phyloP scores from a whole-genome alignment of 2,329 filamentous ascomycete genomes.

The Trichoderma afroharzianum region DNA sequence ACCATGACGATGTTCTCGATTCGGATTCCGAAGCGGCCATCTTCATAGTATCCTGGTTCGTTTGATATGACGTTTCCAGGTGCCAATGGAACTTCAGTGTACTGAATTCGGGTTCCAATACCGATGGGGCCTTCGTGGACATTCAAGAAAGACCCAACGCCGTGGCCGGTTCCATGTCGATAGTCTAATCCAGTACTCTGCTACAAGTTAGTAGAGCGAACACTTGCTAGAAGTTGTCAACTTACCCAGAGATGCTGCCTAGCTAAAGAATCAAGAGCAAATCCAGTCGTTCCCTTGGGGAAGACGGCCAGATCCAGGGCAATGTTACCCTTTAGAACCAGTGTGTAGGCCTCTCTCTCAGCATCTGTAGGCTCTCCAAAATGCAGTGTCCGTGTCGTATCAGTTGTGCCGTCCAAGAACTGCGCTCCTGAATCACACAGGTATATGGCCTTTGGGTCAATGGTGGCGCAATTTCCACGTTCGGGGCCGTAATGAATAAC shows the following conservation, averaged over 20 bases:
- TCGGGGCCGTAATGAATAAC: constrained; percentile 96
- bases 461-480: constrained; percentile 71
- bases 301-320: constrained; percentile 82
- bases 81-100: constrained; percentile 82
- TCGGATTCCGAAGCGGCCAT: constrained; percentile 88
- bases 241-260: constrained; percentile 87
- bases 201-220: constrained; percentile 20
- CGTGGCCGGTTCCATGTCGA: constrained; percentile 92
- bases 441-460: constrained; percentile 84
- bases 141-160: constrained; percentile 91
- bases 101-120: constrained; percentile 87
- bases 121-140: constrained; percentile 97
- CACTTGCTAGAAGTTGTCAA: not conserved
- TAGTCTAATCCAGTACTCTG: constrained; percentile 76
- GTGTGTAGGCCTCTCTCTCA: constrained; percentile 85
- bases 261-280: constrained; percentile 82
- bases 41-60: constrained; percentile 96
- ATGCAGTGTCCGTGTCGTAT: constrained; percentile 90
- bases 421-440: constrained; percentile 98
- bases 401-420: constrained; percentile 91
- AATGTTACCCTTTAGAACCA: constrained; percentile 93
- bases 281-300: constrained; percentile 92
- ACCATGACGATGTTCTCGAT: constrained; percentile 97
- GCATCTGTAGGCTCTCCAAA: constrained; percentile 80
- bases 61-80: constrained; percentile 95